A percentile compares a stretch with the other conserved stretches of the same genome.
These are phyloP conservation scores for Vitis vinifera DNA, from an alignment of 164 flowering plant species.

Conservation along the genomic window ASM3070453v1 NC_081819.1:18485001-18485500, in stretches of 20 bases:
- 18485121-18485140: neutral
- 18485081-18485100: too few relatives aligned
- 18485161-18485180: slow-evolving; percentile 65
- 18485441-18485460: neutral
- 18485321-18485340: neutral
- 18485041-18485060: too few relatives aligned
- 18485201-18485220: slow-evolving; percentile 88
- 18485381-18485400: neutral
- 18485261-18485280: neutral
- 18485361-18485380: neutral
- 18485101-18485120: neutral
- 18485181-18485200: slow-evolving; percentile 95
- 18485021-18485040: too few relatives aligned
- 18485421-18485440: neutral
- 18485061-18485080: too few relatives aligned
- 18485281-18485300: neutral
- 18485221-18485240: slow-evolving; percentile 99
- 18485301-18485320: neutral
- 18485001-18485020: too few relatives aligned
- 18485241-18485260: slow-evolving; percentile 27
- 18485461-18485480: neutral
- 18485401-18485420: neutral
- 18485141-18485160: neutral
- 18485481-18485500: neutral
- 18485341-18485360: neutral